These are phyloP conservation scores for Botrytis tulipae DNA, from an alignment of 2,329 filamentous ascomycete genomes.

Conservation along the genomic window DNA sequence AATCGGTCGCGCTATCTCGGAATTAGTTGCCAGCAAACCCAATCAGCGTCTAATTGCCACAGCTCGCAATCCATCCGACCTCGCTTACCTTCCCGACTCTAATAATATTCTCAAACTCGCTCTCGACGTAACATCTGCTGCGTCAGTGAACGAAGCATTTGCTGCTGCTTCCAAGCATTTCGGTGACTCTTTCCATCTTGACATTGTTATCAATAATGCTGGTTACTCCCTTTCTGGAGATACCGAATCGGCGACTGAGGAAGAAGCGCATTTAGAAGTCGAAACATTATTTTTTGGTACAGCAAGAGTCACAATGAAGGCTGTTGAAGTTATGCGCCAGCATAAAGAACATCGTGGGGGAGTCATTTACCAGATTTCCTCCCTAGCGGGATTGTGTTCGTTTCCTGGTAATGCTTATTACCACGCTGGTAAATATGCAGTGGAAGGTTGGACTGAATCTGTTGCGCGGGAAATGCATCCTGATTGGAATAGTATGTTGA, in stretches of 20 bases:
- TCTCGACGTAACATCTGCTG: constrained; percentile 48
- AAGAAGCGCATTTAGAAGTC: constrained; percentile 40
- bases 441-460: constrained; percentile 42
- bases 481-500: constrained; percentile 39
- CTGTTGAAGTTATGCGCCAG: constrained; percentile 43
- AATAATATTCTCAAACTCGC: constrained; percentile 46
- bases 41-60: constrained; percentile 47
- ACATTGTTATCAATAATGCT: constrained; percentile 61
- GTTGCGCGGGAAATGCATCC: constrained; percentile 41
- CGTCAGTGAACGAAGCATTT: constrained; percentile 39
- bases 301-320: constrained; percentile 42
- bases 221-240: constrained; percentile 55
- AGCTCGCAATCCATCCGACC: constrained; percentile 45
- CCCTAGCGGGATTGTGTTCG: constrained; percentile 41
- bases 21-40: constrained; percentile 41
- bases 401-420: constrained; percentile 43
- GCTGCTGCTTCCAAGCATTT: constrained; percentile 38
- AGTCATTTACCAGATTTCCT: constrained; percentile 45
- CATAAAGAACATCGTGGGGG: constrained; percentile 38
- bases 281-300: constrained; percentile 48
- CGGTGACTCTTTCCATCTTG: constrained; percentile 52
- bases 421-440: constrained; percentile 44
- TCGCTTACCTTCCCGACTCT: constrained; percentile 43
- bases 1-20: constrained; percentile 45
- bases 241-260: constrained; percentile 46